phyloP scores from a whole-genome alignment of 352 stramenopile species.

The Phytopythium boreale region DNA sequence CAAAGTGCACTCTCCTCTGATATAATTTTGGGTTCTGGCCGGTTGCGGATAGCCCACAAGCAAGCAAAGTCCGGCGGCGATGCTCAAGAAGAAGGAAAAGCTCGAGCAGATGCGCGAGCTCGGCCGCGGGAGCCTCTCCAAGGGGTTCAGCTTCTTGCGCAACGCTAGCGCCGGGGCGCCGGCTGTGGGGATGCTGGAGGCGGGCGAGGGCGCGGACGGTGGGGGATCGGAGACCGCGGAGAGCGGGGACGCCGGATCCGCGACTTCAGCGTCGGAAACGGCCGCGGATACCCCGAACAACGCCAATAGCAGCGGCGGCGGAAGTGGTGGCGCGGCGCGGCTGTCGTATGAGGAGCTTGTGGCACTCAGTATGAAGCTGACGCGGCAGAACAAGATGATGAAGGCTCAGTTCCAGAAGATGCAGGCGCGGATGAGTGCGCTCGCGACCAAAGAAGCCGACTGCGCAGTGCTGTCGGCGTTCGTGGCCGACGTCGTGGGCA shows the following conservation, averaged over 20 bases:
- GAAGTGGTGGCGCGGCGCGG: constrained; percentile 18
- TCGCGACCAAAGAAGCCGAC: constrained; percentile 44
- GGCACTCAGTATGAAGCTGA: constrained; percentile 86
- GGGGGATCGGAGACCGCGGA: constrained; percentile 4
- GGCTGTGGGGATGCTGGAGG: constrained; percentile 19
- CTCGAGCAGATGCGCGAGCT: constrained; percentile 89
- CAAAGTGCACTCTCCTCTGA: not conserved
- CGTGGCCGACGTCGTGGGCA: constrained; percentile 56
- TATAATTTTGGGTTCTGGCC: not conserved
- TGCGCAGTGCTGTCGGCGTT: constrained; percentile 45
- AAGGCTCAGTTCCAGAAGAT: constrained; percentile 82
- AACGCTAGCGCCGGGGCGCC: constrained; percentile 23
- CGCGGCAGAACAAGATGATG: constrained; percentile 87
- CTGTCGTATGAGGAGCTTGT: constrained; percentile 84
- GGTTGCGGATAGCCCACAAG: not conserved
- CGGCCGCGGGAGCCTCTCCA: constrained; percentile 63
- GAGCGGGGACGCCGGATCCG: not conserved
- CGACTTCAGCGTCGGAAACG: not conserved
- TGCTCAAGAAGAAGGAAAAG: constrained; percentile 86
- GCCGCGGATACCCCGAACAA: not conserved
- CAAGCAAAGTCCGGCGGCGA: constrained; percentile 11
- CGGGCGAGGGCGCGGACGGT: constrained; percentile 8
- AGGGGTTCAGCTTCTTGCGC: constrained; percentile 79
- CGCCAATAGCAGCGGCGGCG: not conserved
- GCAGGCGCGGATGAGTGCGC: constrained; percentile 41